Base-by-base conservation (phyloP, 352 stramenopile species). In the Pythium apleroticum region DNA sequence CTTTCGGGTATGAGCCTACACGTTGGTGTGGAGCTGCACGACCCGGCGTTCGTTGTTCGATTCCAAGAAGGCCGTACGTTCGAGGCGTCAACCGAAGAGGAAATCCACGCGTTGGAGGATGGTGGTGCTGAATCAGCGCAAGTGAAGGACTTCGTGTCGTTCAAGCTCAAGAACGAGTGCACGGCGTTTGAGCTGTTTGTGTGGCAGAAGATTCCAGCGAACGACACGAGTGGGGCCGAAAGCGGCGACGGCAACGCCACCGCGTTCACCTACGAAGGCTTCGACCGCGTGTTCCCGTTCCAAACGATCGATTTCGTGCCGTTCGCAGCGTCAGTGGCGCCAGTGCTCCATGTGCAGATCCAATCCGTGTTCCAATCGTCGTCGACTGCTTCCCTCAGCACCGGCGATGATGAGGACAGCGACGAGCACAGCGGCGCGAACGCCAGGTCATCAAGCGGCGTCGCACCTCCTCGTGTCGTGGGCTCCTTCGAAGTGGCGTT, bases 131-230 rank as follows among this genome's bases (percentile, higher is more conserved):
- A 69, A 11, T 27, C 62, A 19, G 54, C 54, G 12, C 74, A 86
- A 45, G 73, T 80, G 25, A 77, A 86, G 19, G 77, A 71, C 12
- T 93, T 93, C 45, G 82, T 93, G 10, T 83, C 82, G 14, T 93
- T 78, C 64, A 88, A 83, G 49, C 80, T 95, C 45, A 90, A 91
- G 58, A 95, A 95, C 57, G 86, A 93, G 59, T 95, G 86, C 58
- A 91, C 76, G 39, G 83, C 84, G 19, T 74, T 91, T 25, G 81
- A 87, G 37, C 68, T 93, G 5, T 66, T 93, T 35, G 78, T 95
- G 28, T 95, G 86, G 86, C 86, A 95, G 52, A 90, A 91, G 60
- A 90, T 88, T 27, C 71, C 79, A 25, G 81, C 74, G 33, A 80
- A 90, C 50, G 77, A 73, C 20, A 80, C 72, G 19, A 77, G 59